These are phyloP conservation scores for Phytophthora pini DNA, from an alignment of 352 stramenopile species.

Conservation along the genomic window DNA sequence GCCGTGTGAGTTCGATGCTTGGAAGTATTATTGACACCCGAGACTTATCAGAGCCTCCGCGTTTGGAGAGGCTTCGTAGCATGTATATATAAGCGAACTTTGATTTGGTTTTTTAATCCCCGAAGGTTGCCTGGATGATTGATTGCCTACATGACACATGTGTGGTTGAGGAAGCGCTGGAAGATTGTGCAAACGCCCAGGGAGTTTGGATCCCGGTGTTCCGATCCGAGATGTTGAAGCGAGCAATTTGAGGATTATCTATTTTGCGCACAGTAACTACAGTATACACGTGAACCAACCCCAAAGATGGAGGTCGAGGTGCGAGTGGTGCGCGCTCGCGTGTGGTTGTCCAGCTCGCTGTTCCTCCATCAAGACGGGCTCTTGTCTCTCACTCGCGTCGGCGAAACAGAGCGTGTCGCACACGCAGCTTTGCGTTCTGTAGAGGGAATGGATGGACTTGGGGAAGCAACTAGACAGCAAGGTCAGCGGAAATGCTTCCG, in stretches of 20 bases:
- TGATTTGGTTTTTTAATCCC: constrained; percentile 7
- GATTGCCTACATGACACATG: neutral
- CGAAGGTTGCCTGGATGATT: neutral
- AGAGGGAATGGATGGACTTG: constrained; percentile 10
- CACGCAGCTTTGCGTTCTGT: constrained; percentile 37
- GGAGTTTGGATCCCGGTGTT: constrained; percentile 3
- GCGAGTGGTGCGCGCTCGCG: constrained; percentile 38
- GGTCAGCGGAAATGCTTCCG: constrained; percentile 18
- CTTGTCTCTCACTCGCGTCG: constrained; percentile 39
- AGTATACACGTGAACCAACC: neutral
- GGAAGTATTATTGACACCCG: constrained; percentile 37
- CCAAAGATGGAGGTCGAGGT: constrained; percentile 42
- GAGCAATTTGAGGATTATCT: neutral
- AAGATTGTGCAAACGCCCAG: constrained; percentile 1
- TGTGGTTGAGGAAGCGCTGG: neutral
- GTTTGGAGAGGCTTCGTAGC: constrained; percentile 17
- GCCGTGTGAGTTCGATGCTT: constrained; percentile 33
- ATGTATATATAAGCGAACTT: constrained; percentile 37
- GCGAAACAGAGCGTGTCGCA: constrained; percentile 29
- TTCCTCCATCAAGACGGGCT: constrained; percentile 43
- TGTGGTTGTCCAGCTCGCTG: constrained; percentile 49
- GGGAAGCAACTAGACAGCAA: constrained; percentile 7
- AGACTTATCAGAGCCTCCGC: constrained; percentile 25
- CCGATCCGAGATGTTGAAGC: constrained; percentile 7
- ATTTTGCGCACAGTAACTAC: constrained; percentile 12